Percentiles rank a stretch among this genome's conserved stretches.
Conservation (phyloP, 148 eudicot genomes). For the Camellia japonica region DNA sequence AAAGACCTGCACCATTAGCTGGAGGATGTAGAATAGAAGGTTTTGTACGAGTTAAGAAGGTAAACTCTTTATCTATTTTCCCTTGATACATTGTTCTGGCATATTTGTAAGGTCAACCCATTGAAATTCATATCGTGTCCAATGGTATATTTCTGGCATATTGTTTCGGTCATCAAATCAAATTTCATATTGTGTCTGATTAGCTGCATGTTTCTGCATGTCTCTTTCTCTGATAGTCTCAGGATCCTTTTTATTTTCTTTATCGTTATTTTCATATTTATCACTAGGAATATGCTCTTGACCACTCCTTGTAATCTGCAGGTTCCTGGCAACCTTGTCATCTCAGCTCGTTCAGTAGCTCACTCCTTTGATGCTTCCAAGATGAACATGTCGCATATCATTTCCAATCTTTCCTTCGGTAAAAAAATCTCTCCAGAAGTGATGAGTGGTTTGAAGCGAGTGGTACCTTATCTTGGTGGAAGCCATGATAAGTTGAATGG, state of each 20-base stretch:
- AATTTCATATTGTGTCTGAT: too few relatives aligned
- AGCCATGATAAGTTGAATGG: slow-evolving; percentile 78
- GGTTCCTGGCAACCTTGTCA: slow-evolving; percentile 94
- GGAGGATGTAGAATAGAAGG: slow-evolving; percentile 99
- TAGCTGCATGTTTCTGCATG: not conserved
- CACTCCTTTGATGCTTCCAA: slow-evolving; percentile 95
- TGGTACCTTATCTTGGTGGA: slow-evolving; percentile 76
- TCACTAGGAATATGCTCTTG: not conserved
- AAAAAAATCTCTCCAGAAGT: slow-evolving; percentile 54
- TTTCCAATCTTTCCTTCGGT: slow-evolving; percentile 77
- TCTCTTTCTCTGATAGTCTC: not conserved
- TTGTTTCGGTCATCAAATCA: too few relatives aligned
- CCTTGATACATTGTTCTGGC: not conserved
- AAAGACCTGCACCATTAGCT: slow-evolving; percentile 74
- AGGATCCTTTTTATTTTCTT: not conserved
- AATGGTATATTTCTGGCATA: not conserved
- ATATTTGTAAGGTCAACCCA: not conserved
- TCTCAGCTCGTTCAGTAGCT: slow-evolving; percentile 83
- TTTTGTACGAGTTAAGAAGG: slow-evolving; percentile 95
- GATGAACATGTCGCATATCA: slow-evolving; percentile 91
- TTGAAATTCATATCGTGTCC: not conserved
- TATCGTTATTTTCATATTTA: not conserved
- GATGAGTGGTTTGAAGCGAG: slow-evolving; percentile 62
- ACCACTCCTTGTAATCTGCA: slow-evolving; percentile 28
- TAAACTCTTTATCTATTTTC: slow-evolving; percentile 17